phyloP scores from a whole-genome alignment of 139 green algal genomes.

The Chlamydomonas applanata region DNA sequence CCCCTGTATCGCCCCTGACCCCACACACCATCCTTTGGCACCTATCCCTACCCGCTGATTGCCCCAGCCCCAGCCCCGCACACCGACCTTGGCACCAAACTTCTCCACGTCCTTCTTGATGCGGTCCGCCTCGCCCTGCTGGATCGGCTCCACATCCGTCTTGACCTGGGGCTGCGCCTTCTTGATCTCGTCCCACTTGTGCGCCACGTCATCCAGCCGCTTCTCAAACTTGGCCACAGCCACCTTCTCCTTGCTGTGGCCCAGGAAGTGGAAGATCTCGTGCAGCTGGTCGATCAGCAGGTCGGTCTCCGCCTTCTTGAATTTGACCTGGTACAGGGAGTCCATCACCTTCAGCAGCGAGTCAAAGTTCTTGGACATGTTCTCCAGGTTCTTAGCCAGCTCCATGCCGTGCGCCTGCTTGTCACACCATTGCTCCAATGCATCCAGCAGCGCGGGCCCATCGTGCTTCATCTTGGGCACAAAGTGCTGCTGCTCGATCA shows the following conservation, averaged over 20 bases:
- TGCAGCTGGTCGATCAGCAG: conserved; percentile 78
- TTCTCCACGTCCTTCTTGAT: conserved; percentile 70
- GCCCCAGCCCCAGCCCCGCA: too few relatives aligned
- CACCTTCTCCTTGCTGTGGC: conserved; percentile 38
- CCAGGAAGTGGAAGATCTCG: conserved; percentile 53
- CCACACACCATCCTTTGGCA: too few relatives aligned
- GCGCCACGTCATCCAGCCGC: conserved; percentile 64
- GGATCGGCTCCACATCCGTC: conserved; percentile 66
- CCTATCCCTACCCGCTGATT: too few relatives aligned
- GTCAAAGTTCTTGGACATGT: conserved; percentile 57
- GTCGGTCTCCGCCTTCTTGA: conserved; percentile 66
- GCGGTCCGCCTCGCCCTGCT: conserved; percentile 58
- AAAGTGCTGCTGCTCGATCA: background rate
- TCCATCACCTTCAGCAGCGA: conserved; percentile 81
- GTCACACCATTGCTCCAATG: conserved; percentile 66
- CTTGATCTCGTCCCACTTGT: conserved; percentile 66
- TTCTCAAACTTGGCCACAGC: conserved; percentile 63
- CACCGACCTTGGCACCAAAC: conserved; percentile 40
- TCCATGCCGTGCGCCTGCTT: conserved; percentile 66
- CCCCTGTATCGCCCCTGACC: too few relatives aligned
- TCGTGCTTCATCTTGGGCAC: conserved; percentile 34
- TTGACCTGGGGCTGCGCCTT: conserved; percentile 66
- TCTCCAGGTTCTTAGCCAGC: conserved; percentile 51
- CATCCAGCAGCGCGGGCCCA: conserved; percentile 45
- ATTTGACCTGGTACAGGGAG: conserved; percentile 64